Base-by-base conservation (phyloP, 768 basidiomycete species). In the Leccinum barrowsii region DNA sequence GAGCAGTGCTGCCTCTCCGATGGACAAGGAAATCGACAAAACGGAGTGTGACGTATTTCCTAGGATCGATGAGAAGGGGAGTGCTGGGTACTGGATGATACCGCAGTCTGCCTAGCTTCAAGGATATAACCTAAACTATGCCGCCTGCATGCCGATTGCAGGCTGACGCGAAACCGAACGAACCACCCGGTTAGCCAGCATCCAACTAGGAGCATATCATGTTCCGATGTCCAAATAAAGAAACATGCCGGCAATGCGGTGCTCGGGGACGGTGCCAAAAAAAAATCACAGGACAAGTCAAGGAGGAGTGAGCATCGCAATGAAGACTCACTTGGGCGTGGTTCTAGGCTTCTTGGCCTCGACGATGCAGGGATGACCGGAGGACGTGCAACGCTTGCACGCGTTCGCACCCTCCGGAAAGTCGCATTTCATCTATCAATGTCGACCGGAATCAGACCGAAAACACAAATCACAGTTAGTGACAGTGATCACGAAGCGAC, bases 291-390 rank as follows among this genome's bases (percentile, higher is more conserved):
- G 40, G 8, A 44, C 40, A 10, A 11, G 40, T 13, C 53, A 61
- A 55, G 52, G 24, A 35, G 46, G 56, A 55, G 37, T 24, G n/a
- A 8, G 57, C 56, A 70, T 67, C 49, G 60, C 60, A 62, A 57
- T 49, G 42, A 21, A 19, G 51, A 84, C 90, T 83, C 72, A 93
- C 91, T 92, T 93, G 60, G 90, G 90, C 22, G 85, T 84, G 26
- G 82, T 87, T 66, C 85, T 80, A 55, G 84, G 87, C 75, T 90
- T 91, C 60, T 90, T 81, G 51, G 90, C 90, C 73, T 92, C 90
- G 40, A 92, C 90, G 63, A 92, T 85, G 70, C 91, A 93, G 46
- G 84, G 78, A 73, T 91, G 88, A 1, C 87, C 85, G 52, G 85
- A 82, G 26, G 80, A 65, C 64, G 82, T 86, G 73, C 91, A 93